Evolutionary conservation across 768 basidiomycete species (phyloP).

Genomic region (Mycena indigotica): DNA sequence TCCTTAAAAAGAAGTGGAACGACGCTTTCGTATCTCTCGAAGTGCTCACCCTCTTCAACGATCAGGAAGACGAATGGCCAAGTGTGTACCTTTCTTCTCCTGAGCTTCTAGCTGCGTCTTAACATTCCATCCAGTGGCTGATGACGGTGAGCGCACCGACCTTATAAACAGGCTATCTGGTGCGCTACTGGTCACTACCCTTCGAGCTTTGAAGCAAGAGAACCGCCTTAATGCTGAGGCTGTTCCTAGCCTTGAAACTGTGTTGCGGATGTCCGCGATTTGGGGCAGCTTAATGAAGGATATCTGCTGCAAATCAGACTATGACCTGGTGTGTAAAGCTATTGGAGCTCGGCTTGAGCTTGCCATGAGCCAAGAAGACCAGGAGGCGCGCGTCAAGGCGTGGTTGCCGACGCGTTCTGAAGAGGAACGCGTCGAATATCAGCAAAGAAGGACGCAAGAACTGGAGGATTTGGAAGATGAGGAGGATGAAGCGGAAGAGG

Average conservation of each 20-base stretch:
- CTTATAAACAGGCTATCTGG: no score
- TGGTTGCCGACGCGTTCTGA: slow-evolving; percentile 26
- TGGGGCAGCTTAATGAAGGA: slow-evolving; percentile 31
- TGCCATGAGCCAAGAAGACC: slow-evolving; percentile 23
- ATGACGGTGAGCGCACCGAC: no score
- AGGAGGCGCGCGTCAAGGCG: slow-evolving; percentile 34
- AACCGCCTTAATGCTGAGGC: slow-evolving; percentile 31
- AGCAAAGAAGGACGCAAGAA: slow-evolving; percentile 25
- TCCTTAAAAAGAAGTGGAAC: no score
- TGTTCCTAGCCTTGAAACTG: slow-evolving; percentile 36
- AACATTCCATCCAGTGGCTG: no score
- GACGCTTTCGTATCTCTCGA: no score
- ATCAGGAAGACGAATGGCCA: no score
- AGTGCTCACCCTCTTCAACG: no score
- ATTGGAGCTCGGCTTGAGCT: slow-evolving; percentile 36
- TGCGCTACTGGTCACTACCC: no score
- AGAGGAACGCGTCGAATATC: slow-evolving; percentile 6
- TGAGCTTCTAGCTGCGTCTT: no score
- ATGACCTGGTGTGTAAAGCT: slow-evolving; percentile 35
- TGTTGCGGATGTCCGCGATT: slow-evolving; percentile 30
- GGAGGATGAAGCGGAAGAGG: slow-evolving; percentile 20
- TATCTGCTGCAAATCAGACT: slow-evolving; percentile 27
- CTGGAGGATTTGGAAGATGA: no score
- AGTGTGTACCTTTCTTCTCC: no score
- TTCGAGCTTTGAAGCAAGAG: slow-evolving; percentile 35